Evolutionary conservation across 441 rosid genomes (phyloP), one percentile per base, ranked within the genome.

Genomic region (Euphorbia schlechtendalii): DNA sequence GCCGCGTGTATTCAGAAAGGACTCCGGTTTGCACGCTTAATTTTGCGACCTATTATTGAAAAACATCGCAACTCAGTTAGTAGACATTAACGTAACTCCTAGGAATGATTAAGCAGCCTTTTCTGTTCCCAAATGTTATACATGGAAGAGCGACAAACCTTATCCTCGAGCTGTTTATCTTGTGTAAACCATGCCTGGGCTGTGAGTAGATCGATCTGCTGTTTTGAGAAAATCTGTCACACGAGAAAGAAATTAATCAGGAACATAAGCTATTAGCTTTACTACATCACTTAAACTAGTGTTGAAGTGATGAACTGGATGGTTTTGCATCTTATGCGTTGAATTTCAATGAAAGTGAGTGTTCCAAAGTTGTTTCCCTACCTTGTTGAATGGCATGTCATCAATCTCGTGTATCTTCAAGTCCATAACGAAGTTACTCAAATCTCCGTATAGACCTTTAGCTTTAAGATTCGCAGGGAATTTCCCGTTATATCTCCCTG

Each of bases 151-250:
- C 30, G 30, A 67, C 73, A 20, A 71, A 91, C 99, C 98, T 88
- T 85, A 69, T 86, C 93, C 74, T 76, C 80, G 1, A 89, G 82
- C 71, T 73, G 81, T 70, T 82, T 83, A 74, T 84, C 82, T 75
- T 86, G 86, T 15, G 89, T 79, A 76, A 84, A 80, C 98, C 99
- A 95, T 64, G 96, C 90, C 77, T 85, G 86, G 64, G 93, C 88
- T 73, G 97, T 89, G 59, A 86, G 92, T 68, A 84, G 58, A 67
- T 86, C 95, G 36, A 92, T 88, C 72, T 80, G 84, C 65, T 83
- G 86, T 80, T 82, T 88, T 38, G 96, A 92, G 69, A 69, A 76
- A 22, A 88, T 68, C 98, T 95, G 77, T 60, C 9, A 15, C 15
- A 73, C 34, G 64, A 66, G 53, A 30, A 25, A 58, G 28, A 53